phyloP scores from a whole-genome alignment of 345 rosid species.

The Citropsis articulata region DNA sequence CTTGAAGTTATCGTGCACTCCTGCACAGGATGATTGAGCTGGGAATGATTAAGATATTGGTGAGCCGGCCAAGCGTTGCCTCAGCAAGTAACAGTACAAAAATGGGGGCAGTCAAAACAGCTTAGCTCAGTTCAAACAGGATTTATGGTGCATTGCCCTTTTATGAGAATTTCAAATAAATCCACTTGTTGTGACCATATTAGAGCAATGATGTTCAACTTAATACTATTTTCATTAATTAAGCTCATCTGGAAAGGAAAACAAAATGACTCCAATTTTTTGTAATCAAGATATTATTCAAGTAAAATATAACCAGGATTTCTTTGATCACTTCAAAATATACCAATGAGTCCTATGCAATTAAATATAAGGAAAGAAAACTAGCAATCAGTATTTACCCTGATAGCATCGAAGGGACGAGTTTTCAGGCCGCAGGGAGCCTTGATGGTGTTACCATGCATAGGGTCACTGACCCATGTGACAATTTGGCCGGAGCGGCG shows the following conservation, averaged over 20 bases:
- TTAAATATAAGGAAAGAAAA: background rate
- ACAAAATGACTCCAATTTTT: too few relatives aligned
- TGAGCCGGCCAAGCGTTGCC: too few relatives aligned
- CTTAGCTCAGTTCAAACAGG: background rate
- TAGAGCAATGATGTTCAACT: too few relatives aligned
- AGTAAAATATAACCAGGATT: too few relatives aligned
- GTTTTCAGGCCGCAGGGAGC: conserved; percentile 97
- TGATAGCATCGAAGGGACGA: conserved; percentile 87
- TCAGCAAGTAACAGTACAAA: background rate
- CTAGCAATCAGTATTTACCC: conserved; percentile 36
- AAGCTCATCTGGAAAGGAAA: too few relatives aligned
- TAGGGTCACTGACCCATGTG: conserved; percentile 95
- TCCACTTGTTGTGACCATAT: background rate
- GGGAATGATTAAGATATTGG: background rate
- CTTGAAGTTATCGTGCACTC: background rate
- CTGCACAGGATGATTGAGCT: background rate
- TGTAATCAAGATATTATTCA: too few relatives aligned
- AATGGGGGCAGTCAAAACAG: background rate
- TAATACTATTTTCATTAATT: too few relatives aligned
- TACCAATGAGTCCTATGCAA: background rate
- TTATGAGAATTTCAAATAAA: background rate
- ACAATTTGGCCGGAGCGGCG: conserved; percentile 78
- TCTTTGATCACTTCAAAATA: background rate
- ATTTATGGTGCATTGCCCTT: background rate
- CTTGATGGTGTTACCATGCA: conserved; percentile 97